Conservation (phyloP, 225 moss, liverwort and hornwort species). For the Climacium dendroides region DNA sequence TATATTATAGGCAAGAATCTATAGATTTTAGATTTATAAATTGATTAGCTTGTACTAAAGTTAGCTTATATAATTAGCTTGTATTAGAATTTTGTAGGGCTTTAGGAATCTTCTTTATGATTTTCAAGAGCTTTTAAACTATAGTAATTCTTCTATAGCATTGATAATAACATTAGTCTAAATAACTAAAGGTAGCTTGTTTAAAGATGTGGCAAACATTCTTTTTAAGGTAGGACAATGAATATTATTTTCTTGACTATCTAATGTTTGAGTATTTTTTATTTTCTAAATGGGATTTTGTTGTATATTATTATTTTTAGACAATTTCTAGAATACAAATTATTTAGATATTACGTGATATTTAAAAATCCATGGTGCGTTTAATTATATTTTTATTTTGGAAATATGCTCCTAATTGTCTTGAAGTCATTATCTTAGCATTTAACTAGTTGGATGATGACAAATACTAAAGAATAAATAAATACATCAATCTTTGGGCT, state of each 20-base stretch:
- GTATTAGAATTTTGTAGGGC: fast-evolving
- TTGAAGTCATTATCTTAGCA: neutral
- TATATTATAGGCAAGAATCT: neutral
- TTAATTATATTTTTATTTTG: neutral
- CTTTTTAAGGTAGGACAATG: fast-evolving
- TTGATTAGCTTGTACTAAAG: fast-evolving
- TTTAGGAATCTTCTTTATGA: neutral
- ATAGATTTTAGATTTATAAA: neutral
- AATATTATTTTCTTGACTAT: fast-evolving
- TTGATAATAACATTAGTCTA: no score
- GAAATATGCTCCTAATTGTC: neutral
- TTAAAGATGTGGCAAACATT: neutral
- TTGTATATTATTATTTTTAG: neutral
- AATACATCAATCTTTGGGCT: neutral
- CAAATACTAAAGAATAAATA: neutral
- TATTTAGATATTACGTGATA: neutral
- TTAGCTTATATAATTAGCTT: neutral
- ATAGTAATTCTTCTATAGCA: fast-evolving
- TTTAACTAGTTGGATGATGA: neutral
- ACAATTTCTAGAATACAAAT: neutral
- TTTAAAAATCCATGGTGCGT: neutral
- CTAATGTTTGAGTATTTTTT: neutral
- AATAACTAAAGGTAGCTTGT: neutral
- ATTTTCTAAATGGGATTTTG: neutral
- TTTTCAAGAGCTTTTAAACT: neutral